These are phyloP conservation scores for Aspergillus asperescens DNA, from an alignment of 495 filamentous ascomycete genomes.

Conservation along the genomic window DNA sequence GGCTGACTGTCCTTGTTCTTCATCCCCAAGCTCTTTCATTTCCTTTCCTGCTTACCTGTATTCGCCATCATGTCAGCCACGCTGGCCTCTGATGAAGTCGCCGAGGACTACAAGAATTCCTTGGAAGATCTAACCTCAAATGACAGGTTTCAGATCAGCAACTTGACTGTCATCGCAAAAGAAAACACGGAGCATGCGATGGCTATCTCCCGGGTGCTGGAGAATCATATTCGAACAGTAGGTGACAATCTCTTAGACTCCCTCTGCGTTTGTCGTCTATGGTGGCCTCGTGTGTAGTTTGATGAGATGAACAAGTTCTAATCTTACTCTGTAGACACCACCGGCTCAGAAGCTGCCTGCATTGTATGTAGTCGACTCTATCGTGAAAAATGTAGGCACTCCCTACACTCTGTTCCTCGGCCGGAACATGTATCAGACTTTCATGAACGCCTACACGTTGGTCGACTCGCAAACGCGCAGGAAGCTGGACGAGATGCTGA, in stretches of 20 bases:
- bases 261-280: neutral
- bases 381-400: slow-evolving; percentile 97
- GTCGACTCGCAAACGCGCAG: slow-evolving; percentile 75
- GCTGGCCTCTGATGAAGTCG: slow-evolving; percentile 78
- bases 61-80: slow-evolving; percentile 61
- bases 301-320: slow-evolving; percentile 30
- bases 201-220: slow-evolving; percentile 81
- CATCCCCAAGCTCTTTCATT: neutral
- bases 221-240: slow-evolving; percentile 92
- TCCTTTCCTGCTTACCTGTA: slow-evolving; percentile 13
- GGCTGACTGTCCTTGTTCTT: slow-evolving; percentile 1
- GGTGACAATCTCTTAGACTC: slow-evolving; percentile 35
- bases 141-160: slow-evolving; percentile 88
- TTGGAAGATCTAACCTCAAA: slow-evolving; percentile 86
- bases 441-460: slow-evolving; percentile 91
- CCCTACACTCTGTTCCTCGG: slow-evolving; percentile 94
- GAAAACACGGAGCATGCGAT: slow-evolving; percentile 93
- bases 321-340: slow-evolving; percentile 58
- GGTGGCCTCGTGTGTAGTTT: slow-evolving; percentile 22
- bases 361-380: slow-evolving; percentile 95
- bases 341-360: slow-evolving; percentile 84
- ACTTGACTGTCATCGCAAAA: slow-evolving; percentile 90
- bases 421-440: slow-evolving; percentile 83
- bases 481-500: slow-evolving; percentile 94
- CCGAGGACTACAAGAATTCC: slow-evolving; percentile 89